Base-by-base conservation (phyloP, 2,329 filamentous ascomycete genomes). In the Fusarium domesticum region DNA sequence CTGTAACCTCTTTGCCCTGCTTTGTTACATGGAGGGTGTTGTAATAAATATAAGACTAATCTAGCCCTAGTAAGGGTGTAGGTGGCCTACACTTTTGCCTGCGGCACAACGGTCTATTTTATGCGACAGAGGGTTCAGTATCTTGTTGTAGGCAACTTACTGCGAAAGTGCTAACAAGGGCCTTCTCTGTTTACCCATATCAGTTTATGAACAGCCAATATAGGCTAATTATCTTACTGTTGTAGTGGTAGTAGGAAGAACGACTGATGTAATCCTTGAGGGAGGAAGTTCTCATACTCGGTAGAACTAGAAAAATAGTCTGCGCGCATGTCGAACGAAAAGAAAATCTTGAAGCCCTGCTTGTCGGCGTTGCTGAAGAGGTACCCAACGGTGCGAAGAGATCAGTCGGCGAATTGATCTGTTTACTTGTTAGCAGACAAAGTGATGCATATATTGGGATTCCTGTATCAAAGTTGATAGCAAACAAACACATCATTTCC, bases 351-450 rank as follows among this genome's bases (percentile, higher is more conserved):
- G 37, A 47, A 47, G 2, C 33, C 37, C 2, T 40, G 33, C n/a
- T 39, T 19, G 19, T 47, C 40, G 6, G 45, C 45, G 30, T 43
- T 37, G 19, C 40, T 37, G 19, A 47, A 47, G 2, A 47, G 25
- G 18, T 17, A 18, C n/a, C 43, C 40, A 2, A 48, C 45, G 4
- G 45, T 48, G 4, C 5, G 2, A 19, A 37, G 40, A 2, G 45
- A 48, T 40, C 40, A 43, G 20, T 17, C 18, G 5, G 36, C 40
- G 14, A 34, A 48, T 35, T 48, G 45, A 35, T 48, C 45, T 48
- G 14, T 18, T 15, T 4, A 15, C 5, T 6, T 5, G 35, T 46
- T 23, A 40, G 38, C 7, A 7, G n/a, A n/a, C 28, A 19, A 17
- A 4, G 11, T 10, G 11, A 16, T n/a, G n/a, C n/a, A n/a, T n/a